Evolutionary conservation across 2,329 filamentous ascomycete species (phyloP).

Genomic region (Trichoderma guizhouense): DNA sequence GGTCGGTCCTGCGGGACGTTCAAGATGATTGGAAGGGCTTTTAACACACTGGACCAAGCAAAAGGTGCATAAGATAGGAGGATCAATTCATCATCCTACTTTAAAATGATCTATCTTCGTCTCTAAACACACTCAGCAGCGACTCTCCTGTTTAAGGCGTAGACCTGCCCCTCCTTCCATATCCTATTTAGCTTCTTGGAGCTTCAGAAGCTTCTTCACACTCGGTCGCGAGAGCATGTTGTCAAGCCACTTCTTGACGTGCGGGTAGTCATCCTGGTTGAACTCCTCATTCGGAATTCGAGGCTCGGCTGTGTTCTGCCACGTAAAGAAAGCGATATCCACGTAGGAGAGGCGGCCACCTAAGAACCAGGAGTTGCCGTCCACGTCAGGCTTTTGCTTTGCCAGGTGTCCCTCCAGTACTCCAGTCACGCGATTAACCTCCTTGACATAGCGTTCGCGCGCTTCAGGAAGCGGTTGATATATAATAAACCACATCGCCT

Average conservation of each 20-base stretch:
- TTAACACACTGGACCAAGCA: too few relatives aligned
- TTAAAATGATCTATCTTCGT: not conserved
- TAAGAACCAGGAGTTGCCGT: conserved; percentile 1
- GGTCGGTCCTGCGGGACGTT: not conserved
- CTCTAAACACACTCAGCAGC: not conserved
- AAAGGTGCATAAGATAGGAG: not conserved
- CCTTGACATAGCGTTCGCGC: not conserved
- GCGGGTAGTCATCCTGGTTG: conserved; percentile 1
- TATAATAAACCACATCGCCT: conserved; percentile 30
- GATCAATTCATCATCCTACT: not conserved
- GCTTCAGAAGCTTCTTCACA: not conserved
- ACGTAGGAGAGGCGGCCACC: conserved; percentile 1
- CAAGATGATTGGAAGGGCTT: not conserved
- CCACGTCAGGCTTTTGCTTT: conserved; percentile 5
- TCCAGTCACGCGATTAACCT: conserved; percentile 6
- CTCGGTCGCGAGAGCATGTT: not conserved
- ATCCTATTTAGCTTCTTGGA: conserved; percentile 1
- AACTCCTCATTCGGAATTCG: conserved; percentile 9
- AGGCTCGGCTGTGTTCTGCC: conserved; percentile 8
- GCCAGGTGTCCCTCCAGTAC: conserved; percentile 2
- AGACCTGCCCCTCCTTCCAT: not conserved
- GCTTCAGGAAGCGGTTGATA: conserved; percentile 3
- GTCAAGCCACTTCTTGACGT: conserved; percentile 8
- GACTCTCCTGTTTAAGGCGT: not conserved
- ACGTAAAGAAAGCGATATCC: conserved; percentile 9